Base-by-base conservation (phyloP, 306 rosid genomes). In the Trichosanthes truncata region DNA sequence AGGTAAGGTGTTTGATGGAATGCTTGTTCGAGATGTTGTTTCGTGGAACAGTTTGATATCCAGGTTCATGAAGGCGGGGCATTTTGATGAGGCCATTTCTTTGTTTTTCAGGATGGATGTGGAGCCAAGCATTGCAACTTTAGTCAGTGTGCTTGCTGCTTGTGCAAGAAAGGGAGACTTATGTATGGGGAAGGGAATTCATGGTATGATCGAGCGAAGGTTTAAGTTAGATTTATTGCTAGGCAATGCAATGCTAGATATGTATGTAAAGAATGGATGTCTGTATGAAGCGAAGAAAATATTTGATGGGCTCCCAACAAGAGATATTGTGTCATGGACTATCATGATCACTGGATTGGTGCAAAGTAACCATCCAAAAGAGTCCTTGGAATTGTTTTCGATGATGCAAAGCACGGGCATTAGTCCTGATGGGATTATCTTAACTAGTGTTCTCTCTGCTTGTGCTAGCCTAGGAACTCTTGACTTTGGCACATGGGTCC, bases 21-120 rank as follows among this genome's bases (percentile, higher is more conserved):
- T 94, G 95, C 87, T 65, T 83, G 89, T 79, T 35, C 88, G 93
- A 86, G 97, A 94, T 82, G 96, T 86, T 73, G 95, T 92, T 76
- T 85, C 95, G 78, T 92, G 97, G 98, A 89, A 92, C 55, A 91
- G 95, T 75, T 78, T 91, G 88, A 81, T 92, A 77, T 87, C 93
- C 4, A 93, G 94, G 74, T 86, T 82, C 80, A 88, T 85, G 72
- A 88, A 84, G 82, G 82, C 88, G 6, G 91, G 90, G 36, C 81
- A 85, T 85, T 87, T 79, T 78, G 76, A 29, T 63, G 90, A 88
- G 62, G 94, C 94, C 17, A 25, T 88, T 55, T 18, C 77, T 9
- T 78, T 86, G 65, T 88, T 86, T 77, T 55, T 59, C 21, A 80
- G 80, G 80, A 88, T 88, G 89, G 82, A 91, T 80, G 90, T 86